Evolutionary conservation across 2,329 filamentous ascomycete genomes (phyloP).

Genomic region (Exserohilum rostratum): DNA sequence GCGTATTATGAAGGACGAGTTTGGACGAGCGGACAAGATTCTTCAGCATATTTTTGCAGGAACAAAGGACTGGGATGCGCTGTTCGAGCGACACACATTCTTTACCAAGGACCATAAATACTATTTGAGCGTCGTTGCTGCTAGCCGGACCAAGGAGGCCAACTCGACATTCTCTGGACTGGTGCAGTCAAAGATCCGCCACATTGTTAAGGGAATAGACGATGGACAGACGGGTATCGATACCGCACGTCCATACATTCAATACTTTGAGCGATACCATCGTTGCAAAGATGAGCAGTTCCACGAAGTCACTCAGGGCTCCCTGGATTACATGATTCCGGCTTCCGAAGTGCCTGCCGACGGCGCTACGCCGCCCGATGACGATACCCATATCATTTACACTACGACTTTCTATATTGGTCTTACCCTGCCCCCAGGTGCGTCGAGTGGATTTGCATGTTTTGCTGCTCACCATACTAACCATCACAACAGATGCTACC

Average conservation of each 20-base stretch:
- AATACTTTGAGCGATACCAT: slow-evolving; percentile 86
- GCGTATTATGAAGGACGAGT: slow-evolving; percentile 80
- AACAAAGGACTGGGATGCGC: slow-evolving; percentile 79
- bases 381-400: slow-evolving; percentile 65
- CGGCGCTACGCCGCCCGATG: slow-evolving; percentile 41
- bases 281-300: slow-evolving; percentile 67
- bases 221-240: slow-evolving; percentile 75
- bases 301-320: slow-evolving; percentile 67
- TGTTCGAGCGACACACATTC: slow-evolving; percentile 90
- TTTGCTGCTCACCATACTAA: slow-evolving; percentile 7
- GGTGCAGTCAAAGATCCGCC: slow-evolving; percentile 89
- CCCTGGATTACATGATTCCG: slow-evolving; percentile 65
- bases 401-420: slow-evolving; percentile 96
- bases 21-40: slow-evolving; percentile 77
- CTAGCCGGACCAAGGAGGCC: slow-evolving; percentile 81
- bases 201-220: slow-evolving; percentile 83
- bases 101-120: slow-evolving; percentile 95
- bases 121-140: slow-evolving; percentile 86
- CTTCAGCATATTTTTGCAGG: slow-evolving; percentile 79
- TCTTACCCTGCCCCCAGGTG: slow-evolving; percentile 77
- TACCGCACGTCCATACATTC: slow-evolving; percentile 88
- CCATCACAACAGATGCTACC: slow-evolving; percentile 56
- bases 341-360: slow-evolving; percentile 54
- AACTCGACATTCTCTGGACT: slow-evolving; percentile 89
- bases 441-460: slow-evolving; percentile 36